Conservation (phyloP, 176 grass and related monocot genomes). For the Rhipidocladum racemiflorum region DNA sequence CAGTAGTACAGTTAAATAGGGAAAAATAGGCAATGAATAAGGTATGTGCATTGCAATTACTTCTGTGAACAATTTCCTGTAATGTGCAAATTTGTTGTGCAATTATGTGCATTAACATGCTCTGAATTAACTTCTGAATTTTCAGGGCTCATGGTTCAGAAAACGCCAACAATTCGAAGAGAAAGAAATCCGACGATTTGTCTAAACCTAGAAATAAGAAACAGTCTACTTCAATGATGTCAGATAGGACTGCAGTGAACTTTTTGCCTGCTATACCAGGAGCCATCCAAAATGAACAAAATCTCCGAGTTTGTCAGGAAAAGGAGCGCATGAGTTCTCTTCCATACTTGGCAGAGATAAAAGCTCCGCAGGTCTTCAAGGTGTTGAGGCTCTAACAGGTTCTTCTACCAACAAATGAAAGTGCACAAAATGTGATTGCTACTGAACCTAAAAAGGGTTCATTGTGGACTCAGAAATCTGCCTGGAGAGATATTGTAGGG, state of each 20-base stretch:
- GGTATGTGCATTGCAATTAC: slow-evolving; percentile 42
- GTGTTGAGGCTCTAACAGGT: slow-evolving; percentile 3
- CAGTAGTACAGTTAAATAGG: slow-evolving; percentile 33
- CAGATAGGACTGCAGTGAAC: slow-evolving; percentile 5
- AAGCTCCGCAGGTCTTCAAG: slow-evolving; percentile 22
- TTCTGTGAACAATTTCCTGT: background rate
- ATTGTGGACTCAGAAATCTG: slow-evolving; percentile 82
- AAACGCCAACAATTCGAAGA: slow-evolving; percentile 34
- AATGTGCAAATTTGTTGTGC: background rate
- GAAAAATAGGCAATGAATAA: slow-evolving; percentile 21
- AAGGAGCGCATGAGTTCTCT: slow-evolving; percentile 39
- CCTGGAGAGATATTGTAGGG: slow-evolving; percentile 82
- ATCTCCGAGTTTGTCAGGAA: slow-evolving; percentile 7
- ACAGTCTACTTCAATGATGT: slow-evolving; percentile 17
- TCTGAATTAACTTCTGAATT: slow-evolving; percentile 15
- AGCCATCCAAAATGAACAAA: slow-evolving; percentile 20
- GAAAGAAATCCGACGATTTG: slow-evolving; percentile 28
- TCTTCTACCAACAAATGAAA: slow-evolving; percentile 37
- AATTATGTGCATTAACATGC: background rate
- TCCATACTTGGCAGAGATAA: slow-evolving; percentile 34
- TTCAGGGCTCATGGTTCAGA: slow-evolving; percentile 31
- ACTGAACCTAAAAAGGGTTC: slow-evolving; percentile 40
- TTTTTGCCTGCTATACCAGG: slow-evolving; percentile 22
- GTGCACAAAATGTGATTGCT: background rate
- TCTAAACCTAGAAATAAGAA: slow-evolving; percentile 35